phyloP scores from a whole-genome alignment of 1,284 basidiomycete species.

The Apiotrichum gamsii region DNA sequence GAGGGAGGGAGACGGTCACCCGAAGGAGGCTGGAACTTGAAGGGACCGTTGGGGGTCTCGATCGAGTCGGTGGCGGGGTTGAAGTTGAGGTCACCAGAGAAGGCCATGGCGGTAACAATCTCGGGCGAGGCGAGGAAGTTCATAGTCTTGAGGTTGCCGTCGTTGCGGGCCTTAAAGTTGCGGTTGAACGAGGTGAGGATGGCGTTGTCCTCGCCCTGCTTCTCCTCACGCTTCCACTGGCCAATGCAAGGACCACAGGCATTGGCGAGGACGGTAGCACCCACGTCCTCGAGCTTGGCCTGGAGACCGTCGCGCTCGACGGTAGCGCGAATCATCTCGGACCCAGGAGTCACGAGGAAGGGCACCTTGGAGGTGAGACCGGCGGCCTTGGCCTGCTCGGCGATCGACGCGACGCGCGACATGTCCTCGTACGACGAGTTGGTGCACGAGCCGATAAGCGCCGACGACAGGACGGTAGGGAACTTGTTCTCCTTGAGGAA shows the following conservation, averaged over 20 bases:
- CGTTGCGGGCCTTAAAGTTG: conserved; percentile 96
- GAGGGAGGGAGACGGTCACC: conserved; percentile 76
- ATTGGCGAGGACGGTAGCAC: conserved; percentile 84
- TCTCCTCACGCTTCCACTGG: conserved; percentile 94
- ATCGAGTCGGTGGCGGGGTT: conserved; percentile 82
- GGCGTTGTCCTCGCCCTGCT: conserved; percentile 86
- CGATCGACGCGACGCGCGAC: conserved; percentile 86
- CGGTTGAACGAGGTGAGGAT: conserved; percentile 97
- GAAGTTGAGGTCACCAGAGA: conserved; percentile 90
- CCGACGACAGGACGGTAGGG: conserved; percentile 86
- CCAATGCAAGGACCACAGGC: conserved; percentile 99
- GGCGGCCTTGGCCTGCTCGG: conserved; percentile 77
- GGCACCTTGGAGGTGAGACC: conserved; percentile 80
- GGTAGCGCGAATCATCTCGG: conserved; percentile 95
- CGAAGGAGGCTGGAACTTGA: conserved; percentile 78
- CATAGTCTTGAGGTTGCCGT: conserved; percentile 78
- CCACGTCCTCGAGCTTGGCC: conserved; percentile 14
- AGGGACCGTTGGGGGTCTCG: conserved; percentile 65
- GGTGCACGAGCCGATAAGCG: conserved; percentile 94
- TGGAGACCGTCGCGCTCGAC: conserved; percentile 79
- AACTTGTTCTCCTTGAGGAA: conserved; percentile 79
- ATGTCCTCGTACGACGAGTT: conserved; percentile 96
- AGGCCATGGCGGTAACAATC: conserved; percentile 94
- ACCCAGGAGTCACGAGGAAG: conserved; percentile 95
- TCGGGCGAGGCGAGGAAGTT: conserved; percentile 98